Evolutionary conservation across 768 basidiomycete genomes (phyloP).

Genomic region (Psilocybe tampanensis): DNA sequence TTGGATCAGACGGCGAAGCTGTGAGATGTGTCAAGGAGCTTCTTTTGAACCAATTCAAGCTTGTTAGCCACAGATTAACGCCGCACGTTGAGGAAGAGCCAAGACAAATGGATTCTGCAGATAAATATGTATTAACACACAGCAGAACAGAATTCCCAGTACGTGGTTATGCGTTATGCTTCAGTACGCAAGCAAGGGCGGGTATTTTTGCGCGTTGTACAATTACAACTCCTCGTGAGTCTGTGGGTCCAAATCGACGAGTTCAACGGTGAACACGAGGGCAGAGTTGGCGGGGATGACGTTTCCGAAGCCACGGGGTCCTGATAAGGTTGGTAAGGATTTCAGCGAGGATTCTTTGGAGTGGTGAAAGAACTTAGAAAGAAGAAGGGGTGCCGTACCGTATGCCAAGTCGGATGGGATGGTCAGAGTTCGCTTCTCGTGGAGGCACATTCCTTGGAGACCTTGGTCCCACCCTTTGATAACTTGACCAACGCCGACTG

Average conservation of each 20-base stretch:
- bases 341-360: too few relatives aligned
- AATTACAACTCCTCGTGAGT: constrained; percentile 57
- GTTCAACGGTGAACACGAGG: constrained; percentile 86
- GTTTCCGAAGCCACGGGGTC: constrained; percentile 71
- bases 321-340: constrained; percentile 35
- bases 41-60: too few relatives aligned
- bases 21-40: too few relatives aligned
- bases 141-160: too few relatives aligned
- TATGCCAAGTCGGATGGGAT: constrained; percentile 84
- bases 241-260: constrained; percentile 59
- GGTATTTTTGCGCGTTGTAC: neutral
- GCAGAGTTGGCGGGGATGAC: constrained; percentile 81
- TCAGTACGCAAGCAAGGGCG: too few relatives aligned
- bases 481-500: constrained; percentile 81
- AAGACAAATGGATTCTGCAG: too few relatives aligned
- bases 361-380: neutral
- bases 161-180: too few relatives aligned
- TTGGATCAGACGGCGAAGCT: too few relatives aligned
- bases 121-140: too few relatives aligned
- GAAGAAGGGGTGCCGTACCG: constrained; percentile 47
- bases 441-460: constrained; percentile 80
- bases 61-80: too few relatives aligned
- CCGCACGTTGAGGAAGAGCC: too few relatives aligned
- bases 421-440: constrained; percentile 86
- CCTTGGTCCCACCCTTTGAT: constrained; percentile 88